A percentile compares a stretch with the other conserved stretches of the same genome.
phyloP scores from a whole-genome alignment of 306 rosid genomes.

The Quercus parvula region DNA sequence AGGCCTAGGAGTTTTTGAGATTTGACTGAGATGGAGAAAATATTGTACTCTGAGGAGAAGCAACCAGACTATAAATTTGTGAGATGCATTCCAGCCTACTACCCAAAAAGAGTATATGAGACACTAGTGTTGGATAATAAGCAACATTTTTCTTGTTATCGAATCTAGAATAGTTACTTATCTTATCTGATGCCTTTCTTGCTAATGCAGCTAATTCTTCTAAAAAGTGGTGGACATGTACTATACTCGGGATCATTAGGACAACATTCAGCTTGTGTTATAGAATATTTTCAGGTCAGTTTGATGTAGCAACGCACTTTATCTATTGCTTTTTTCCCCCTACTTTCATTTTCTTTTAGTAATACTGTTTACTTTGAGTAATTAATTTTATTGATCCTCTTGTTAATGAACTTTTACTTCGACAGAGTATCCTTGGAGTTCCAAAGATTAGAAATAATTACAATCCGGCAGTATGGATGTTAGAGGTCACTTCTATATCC shows the following conservation, averaged over 20 bases:
- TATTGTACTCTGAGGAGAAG: neutral
- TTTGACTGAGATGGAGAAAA: neutral
- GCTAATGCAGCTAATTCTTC: slow-evolving; percentile 41
- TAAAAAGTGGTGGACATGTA: slow-evolving; percentile 56
- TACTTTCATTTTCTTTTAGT: neutral
- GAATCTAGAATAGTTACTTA: neutral
- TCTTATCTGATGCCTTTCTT: neutral
- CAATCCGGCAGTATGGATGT: slow-evolving; percentile 78
- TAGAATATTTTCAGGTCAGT: slow-evolving; percentile 59
- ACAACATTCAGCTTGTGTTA: slow-evolving; percentile 40
- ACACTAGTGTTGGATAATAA: neutral
- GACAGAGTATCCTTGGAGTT: slow-evolving; percentile 58
- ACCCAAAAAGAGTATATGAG: neutral
- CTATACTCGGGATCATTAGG: slow-evolving; percentile 55
- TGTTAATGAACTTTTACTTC: slow-evolving; percentile 14
- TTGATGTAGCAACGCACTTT: neutral
- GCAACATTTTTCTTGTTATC: neutral
- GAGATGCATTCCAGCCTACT: neutral
- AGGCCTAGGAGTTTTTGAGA: neutral
- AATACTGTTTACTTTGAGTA: neutral
- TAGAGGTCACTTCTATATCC: slow-evolving; percentile 53
- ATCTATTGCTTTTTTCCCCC: neutral
- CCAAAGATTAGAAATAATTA: slow-evolving; percentile 58
- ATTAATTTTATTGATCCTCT: neutral
- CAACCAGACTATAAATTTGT: neutral